These are phyloP conservation scores for Nissolia schottii DNA, from an alignment of 306 rosid genomes.

Conservation along the genomic window DNA sequence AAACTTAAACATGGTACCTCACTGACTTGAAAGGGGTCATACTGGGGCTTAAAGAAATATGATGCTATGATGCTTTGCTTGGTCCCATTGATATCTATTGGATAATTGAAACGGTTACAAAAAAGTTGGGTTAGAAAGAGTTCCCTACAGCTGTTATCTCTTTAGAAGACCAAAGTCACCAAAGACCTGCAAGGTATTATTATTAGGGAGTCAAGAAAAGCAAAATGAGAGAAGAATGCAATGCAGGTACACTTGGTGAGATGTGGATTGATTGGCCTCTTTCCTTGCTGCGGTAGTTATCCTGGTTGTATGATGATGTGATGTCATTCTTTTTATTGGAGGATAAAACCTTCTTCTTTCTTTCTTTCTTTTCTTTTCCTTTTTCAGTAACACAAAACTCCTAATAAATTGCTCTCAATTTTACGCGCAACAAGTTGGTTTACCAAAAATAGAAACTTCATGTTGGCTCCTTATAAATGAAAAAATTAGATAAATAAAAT, in stretches of 20 bases:
- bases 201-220: constrained; percentile 24
- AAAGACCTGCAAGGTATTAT: constrained; percentile 19
- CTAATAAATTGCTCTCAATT: no score
- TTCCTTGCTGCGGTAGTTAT: background rate
- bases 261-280: constrained; percentile 22
- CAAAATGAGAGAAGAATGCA: background rate
- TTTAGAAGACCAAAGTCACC: constrained; percentile 28
- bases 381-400: no score
- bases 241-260: constrained; percentile 14
- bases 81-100: constrained; percentile 17
- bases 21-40: background rate
- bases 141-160: constrained; percentile 28
- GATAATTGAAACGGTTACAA: constrained; percentile 3
- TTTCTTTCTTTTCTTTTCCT: no score
- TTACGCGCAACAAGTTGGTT: no score
- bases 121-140: background rate
- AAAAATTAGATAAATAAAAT: no score
- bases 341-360: no score
- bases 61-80: constrained; percentile 27
- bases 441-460: no score
- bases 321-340: no score
- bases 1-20: constrained; percentile 3
- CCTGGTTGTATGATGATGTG: background rate
- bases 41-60: background rate
- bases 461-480: no score